A percentile compares a stretch with the other conserved stretches of the same genome.
Evolutionary conservation across 1,284 basidiomycete genomes (phyloP).

Genomic region (Moniliophthora roreri): DNA sequence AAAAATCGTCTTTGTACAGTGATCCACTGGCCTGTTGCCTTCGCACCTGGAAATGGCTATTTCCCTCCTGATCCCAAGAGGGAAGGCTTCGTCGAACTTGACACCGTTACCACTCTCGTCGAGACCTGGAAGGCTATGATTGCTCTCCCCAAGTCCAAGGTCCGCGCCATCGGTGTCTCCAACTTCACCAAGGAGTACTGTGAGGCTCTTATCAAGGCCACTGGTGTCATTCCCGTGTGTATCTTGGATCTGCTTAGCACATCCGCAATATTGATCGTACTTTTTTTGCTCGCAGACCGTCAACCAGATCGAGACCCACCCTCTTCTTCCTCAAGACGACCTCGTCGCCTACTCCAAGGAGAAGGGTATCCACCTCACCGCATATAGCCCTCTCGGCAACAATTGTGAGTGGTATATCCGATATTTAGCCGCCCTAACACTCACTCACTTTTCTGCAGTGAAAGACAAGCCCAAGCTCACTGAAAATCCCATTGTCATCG

Average conservation of each 20-base stretch:
- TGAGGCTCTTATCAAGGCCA: conserved; percentile 70
- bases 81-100: conserved; percentile 52
- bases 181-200: conserved; percentile 77
- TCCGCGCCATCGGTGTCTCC: conserved; percentile 66
- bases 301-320: conserved; percentile 89
- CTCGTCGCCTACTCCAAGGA: conserved; percentile 68
- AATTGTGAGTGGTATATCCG: conserved; percentile 48
- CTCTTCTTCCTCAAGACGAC: conserved; percentile 71
- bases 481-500: conserved; percentile 60
- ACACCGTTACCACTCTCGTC: conserved; percentile 58
- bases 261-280: not conserved
- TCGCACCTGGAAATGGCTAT: conserved; percentile 61
- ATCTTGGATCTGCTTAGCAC: not conserved
- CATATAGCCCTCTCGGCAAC: conserved; percentile 86
- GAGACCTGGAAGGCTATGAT: conserved; percentile 88
- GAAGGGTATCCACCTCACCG: conserved; percentile 79
- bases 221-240: conserved; percentile 69
- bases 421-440: conserved; percentile 4
- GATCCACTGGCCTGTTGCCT: conserved; percentile 88
- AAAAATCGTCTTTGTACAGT: conserved; percentile 38
- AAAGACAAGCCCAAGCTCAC: conserved; percentile 58
- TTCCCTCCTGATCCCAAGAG: conserved; percentile 50
- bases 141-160: conserved; percentile 50
- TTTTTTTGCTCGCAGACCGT: conserved; percentile 37
- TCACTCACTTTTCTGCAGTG: conserved; percentile 34